Evolutionary conservation across 1,284 basidiomycete species (phyloP).

Genomic region (Ceratobasidium sp.): DNA sequence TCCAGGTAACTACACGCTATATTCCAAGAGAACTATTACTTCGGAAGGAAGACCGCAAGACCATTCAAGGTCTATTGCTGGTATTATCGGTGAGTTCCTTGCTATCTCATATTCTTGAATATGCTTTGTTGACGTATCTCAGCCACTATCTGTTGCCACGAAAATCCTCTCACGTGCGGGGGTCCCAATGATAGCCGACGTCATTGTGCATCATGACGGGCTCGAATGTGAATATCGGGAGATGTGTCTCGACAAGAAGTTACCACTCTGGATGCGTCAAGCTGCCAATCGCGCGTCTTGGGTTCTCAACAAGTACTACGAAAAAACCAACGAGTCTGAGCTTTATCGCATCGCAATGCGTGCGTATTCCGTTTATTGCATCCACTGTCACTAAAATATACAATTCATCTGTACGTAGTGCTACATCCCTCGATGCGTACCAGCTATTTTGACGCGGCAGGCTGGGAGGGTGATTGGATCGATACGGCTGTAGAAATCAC

Average conservation of each 20-base stretch:
- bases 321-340: background rate
- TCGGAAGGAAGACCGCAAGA: background rate
- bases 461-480: constrained; percentile 2
- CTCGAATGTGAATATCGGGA: background rate
- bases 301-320: constrained; percentile 14
- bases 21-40: background rate
- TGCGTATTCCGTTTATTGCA: background rate
- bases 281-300: background rate
- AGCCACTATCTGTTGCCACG: background rate
- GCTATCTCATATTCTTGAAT: background rate
- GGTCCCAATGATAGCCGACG: constrained; percentile 9
- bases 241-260: background rate
- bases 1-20: background rate
- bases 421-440: background rate
- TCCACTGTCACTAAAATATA: background rate
- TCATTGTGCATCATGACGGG: background rate
- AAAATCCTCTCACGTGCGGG: background rate
- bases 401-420: background rate
- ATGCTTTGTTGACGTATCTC: background rate
- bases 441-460: background rate
- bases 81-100: background rate
- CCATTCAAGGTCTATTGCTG: background rate
- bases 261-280: background rate
- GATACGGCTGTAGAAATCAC: background rate
- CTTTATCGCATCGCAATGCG: background rate